phyloP scores from a whole-genome alignment of 2,329 filamentous ascomycete genomes.

The Davidsoniella virescens region DNA sequence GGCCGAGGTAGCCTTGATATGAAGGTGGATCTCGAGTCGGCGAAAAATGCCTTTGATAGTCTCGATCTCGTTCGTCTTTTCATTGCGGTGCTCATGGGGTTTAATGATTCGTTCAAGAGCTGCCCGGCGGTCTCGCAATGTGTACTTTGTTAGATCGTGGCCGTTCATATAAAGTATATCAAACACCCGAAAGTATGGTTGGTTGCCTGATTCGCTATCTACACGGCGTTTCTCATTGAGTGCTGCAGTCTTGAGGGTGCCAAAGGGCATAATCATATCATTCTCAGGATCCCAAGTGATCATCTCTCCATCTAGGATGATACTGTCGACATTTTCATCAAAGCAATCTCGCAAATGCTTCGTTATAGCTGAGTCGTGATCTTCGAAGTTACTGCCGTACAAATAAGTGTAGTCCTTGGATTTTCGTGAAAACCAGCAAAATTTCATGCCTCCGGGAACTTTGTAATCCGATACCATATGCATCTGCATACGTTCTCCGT shows the following conservation, averaged over 20 bases:
- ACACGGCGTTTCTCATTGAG: slow-evolving; percentile 53
- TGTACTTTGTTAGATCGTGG: slow-evolving; percentile 62
- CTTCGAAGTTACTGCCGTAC: slow-evolving; percentile 63
- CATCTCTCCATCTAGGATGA: slow-evolving; percentile 96
- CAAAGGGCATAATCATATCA: slow-evolving; percentile 76
- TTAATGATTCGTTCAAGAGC: slow-evolving; percentile 34
- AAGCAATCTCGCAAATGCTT: slow-evolving; percentile 68
- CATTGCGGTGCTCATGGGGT: not conserved
- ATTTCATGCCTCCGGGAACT: slow-evolving; percentile 52
- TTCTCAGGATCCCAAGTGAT: slow-evolving; percentile 87
- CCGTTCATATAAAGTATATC: slow-evolving; percentile 85
- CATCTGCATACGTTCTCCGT: slow-evolving; percentile 93
- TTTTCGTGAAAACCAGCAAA: slow-evolving; percentile 88
- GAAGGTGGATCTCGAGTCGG: slow-evolving; percentile 68
- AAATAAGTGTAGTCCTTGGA: slow-evolving; percentile 93
- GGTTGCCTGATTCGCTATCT: slow-evolving; percentile 35
- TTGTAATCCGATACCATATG: slow-evolving; percentile 65
- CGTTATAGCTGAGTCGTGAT: slow-evolving; percentile 62
- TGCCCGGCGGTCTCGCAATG: slow-evolving; percentile 60
- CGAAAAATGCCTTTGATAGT: slow-evolving; percentile 55
- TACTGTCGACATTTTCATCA: slow-evolving; percentile 56
- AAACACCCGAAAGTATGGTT: slow-evolving; percentile 73
- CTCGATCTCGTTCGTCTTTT: not conserved
- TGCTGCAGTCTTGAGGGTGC: slow-evolving; percentile 83
- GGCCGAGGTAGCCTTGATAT: slow-evolving; percentile 47